Evolutionary conservation across 441 rosid genomes (phyloP), one percentile per base, ranked within the genome.

Genomic region (Euphorbia schlechtendalii): DNA sequence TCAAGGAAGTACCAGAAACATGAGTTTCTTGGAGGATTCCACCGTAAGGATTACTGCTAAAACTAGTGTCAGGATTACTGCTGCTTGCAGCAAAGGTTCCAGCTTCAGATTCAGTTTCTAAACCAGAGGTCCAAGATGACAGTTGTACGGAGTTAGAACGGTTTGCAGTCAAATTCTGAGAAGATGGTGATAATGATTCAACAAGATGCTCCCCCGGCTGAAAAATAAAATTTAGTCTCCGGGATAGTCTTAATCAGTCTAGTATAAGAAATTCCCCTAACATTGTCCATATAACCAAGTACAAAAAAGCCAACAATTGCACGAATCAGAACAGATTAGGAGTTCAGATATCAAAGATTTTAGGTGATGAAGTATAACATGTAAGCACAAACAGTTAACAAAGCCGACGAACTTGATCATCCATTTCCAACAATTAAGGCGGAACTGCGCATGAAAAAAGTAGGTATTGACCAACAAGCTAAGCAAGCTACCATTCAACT

Each of bases 141-240:
- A 40, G 68, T 41, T 57, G 77, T 27, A 22, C 2, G 30, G 63
- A 56, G 63, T 36, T 56, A 45, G 21, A 36, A 55, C 36, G 22
- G 10, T n/a, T 17, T 15, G 15, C 1, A 34, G 43, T 30, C 22
- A 38, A 6, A 15, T 57, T 56, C 6, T 36, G 38, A 63, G 27
- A 15, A 56, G 73, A 56, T 3, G 5, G 11, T 10, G 63, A 21
- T n/a, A 36, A 34, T 24, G 75, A 63, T 65, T 78, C 76, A 69
- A 64, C 73, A 13, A 61, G 64, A 68, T 55, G 75, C 54, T 74
- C 80, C 66, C 72, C 82, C 68, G 69, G 73, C 90, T 81, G 66
- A 57, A 78, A 64, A 61, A 59, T 66, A 69, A 70, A 48, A 59
- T 65, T 57, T 77, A 20, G 40, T 28, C 14, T 43, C 2, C 14